Conservation (phyloP, 305 asterid genomes). For the Fraxinus xanthoxyloides region DNA sequence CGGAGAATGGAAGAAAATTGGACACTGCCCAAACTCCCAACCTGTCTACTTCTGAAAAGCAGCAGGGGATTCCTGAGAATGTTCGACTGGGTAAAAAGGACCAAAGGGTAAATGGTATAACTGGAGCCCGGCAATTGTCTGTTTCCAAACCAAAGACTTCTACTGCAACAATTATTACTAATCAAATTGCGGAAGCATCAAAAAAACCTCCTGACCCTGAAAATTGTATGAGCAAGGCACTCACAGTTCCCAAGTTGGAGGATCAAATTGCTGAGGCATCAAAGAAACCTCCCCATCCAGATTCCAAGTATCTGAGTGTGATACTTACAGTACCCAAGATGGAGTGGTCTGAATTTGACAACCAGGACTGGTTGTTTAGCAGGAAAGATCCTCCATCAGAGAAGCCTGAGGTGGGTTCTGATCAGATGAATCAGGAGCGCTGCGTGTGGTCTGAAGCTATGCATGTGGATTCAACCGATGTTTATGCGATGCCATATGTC, state of each 20-base stretch:
- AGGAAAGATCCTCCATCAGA: conserved; percentile 24
- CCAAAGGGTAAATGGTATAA: conserved; percentile 42
- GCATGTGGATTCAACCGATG: conserved; percentile 53
- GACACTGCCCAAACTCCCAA: conserved; percentile 36
- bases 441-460: conserved; percentile 65
- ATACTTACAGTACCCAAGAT: conserved; percentile 50
- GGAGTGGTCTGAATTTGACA: conserved; percentile 51
- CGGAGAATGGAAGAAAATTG: conserved; percentile 53
- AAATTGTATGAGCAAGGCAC: conserved; percentile 11
- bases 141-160: conserved; percentile 30
- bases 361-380: conserved; percentile 60
- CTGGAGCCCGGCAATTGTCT: conserved; percentile 34
- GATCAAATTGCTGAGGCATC: conserved; percentile 43
- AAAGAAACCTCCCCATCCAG: conserved; percentile 67
- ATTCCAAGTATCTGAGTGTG: conserved; percentile 50
- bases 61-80: conserved; percentile 33
- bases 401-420: conserved; percentile 24
- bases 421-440: conserved; percentile 23
- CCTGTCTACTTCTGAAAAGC: conserved; percentile 31
- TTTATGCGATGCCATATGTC: conserved; percentile 69
- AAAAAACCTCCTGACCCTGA: conserved; percentile 17
- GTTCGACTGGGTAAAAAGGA: conserved; percentile 29
- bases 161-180: conserved; percentile 18
- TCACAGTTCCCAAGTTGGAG: conserved; percentile 24
- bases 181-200: conserved; percentile 27